Evolutionary conservation across 2,329 filamentous ascomycete genomes (phyloP), one percentile per base, ranked within the genome.

Genomic region (Coniochaeta sp.): DNA sequence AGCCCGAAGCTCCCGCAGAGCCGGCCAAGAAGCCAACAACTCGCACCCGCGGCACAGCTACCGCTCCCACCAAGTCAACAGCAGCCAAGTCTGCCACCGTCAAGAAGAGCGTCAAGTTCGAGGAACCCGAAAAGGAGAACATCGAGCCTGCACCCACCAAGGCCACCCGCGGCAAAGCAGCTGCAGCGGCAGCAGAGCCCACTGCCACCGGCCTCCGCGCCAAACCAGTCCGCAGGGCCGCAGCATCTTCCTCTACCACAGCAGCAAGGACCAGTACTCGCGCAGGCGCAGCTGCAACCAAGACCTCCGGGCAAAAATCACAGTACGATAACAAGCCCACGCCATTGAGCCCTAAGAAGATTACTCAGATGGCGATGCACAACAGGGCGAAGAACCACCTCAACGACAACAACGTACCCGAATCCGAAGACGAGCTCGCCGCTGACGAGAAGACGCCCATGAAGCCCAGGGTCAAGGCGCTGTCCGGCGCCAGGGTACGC

Each of bases 71-170:
- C 2, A 63, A 51, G 65, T 31, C 67, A 54, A 51, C 66, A 22
- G 54, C 47, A 49, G 51, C 68, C 56, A 78, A 72, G 64, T 65
- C 77, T 16, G 68, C 71, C 5, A 26, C 71, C 4, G 65, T 71
- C 30, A 83, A 79, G 69, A 86, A 84, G 70, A 75, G 72, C 3
- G 82, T 85, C 60, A 82, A 78, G 53, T 85, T 85, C 63, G 74
- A 83, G 61, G 79, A 81, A 58, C 78, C 79, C 3, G 81, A 83
- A 62, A 85, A 86, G 66, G 82, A 86, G 62, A 85, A 85, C 56
- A 66, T 81, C 33, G 63, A 71, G 18, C 18, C 57, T 13, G 58
- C 64, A 3, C 51, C 64, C 4, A 53, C 57, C 20, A 70, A 67
- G 52, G 55, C 61, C 26, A 74, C 74, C 60, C 61, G 59, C 4